These are phyloP conservation scores for Raphanus hybrid DNA, from an alignment of 441 rosid species.

Conservation along the genomic window DNA sequence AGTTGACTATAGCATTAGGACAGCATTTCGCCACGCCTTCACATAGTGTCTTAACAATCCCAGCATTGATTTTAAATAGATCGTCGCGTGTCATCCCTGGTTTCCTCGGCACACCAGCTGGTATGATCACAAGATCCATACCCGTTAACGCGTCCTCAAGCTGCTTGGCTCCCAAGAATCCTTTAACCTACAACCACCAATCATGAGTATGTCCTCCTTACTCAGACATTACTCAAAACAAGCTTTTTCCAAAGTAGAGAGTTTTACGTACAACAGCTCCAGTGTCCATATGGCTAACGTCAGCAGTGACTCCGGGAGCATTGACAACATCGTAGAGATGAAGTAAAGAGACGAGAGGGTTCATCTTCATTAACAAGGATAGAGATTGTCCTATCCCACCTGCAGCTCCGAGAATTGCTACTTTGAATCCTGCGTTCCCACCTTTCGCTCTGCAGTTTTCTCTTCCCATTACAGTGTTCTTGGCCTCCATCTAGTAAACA, in stretches of 20 bases:
- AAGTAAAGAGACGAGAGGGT: too few relatives aligned
- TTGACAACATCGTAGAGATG: too few relatives aligned
- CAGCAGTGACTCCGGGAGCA: too few relatives aligned
- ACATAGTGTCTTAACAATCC: slow-evolving; percentile 82
- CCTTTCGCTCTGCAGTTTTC: slow-evolving; percentile 70
- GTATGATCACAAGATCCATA: slow-evolving; percentile 88
- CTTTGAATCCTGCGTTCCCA: slow-evolving; percentile 77
- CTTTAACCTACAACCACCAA: slow-evolving; percentile 58
- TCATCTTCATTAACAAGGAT: too few relatives aligned
- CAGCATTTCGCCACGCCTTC: slow-evolving; percentile 78
- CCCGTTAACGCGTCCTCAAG: slow-evolving; percentile 77
- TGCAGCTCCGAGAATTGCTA: slow-evolving; percentile 90
- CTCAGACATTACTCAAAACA: background rate
- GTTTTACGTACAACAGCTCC: too few relatives aligned
- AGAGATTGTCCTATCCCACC: slow-evolving; percentile 56
- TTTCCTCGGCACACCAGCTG: slow-evolving; percentile 93
- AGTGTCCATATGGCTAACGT: too few relatives aligned
- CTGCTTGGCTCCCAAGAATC: slow-evolving; percentile 76
- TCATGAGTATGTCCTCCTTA: background rate
- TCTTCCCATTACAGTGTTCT: slow-evolving; percentile 46
- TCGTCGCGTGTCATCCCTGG: slow-evolving; percentile 99
- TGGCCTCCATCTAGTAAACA: slow-evolving; percentile 16
- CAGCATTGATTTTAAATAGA: slow-evolving; percentile 89
- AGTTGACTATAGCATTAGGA: slow-evolving; percentile 73
- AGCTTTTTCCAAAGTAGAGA: too few relatives aligned